Evolutionary conservation across 2,329 filamentous ascomycete genomes (phyloP).

Genomic region (Fusarium guadeloupense): DNA sequence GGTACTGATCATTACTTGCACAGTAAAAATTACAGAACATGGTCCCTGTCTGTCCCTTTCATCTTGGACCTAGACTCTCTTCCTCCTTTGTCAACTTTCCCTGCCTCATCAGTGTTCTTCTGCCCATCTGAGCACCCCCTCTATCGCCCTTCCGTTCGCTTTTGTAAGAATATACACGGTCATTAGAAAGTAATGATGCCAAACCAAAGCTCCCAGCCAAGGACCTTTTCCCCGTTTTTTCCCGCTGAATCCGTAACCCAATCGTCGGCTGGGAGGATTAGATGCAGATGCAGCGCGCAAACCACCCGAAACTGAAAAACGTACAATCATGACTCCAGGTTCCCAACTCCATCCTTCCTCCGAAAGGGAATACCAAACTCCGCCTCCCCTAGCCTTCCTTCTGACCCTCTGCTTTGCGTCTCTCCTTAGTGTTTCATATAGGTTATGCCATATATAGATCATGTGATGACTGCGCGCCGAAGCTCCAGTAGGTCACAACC

Average conservation of each 20-base stretch:
- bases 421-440: conserved; percentile 1
- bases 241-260: conserved; percentile 43
- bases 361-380: conserved; percentile 44
- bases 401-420: conserved; percentile 7
- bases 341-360: conserved; percentile 46
- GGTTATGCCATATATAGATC: conserved; percentile 7
- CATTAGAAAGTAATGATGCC: conserved; percentile 45
- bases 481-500: background rate
- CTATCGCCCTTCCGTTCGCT: conserved; percentile 39
- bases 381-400: conserved; percentile 30
- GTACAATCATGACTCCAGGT: conserved; percentile 47
- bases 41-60: conserved; percentile 26
- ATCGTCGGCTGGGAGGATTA: conserved; percentile 42
- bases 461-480: background rate
- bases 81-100: conserved; percentile 25
- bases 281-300: conserved; percentile 47
- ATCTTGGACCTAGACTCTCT: conserved; percentile 19
- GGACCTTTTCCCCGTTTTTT: conserved; percentile 39
- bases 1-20: conserved; percentile 37
- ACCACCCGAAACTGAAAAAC: conserved; percentile 45
- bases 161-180: conserved; percentile 45
- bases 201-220: conserved; percentile 44
- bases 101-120: conserved; percentile 25
- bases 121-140: conserved; percentile 35
- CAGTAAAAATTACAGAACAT: conserved; percentile 43